phyloP scores from a whole-genome alignment of 495 filamentous ascomycete genomes.

The Podospora appendiculata region DNA sequence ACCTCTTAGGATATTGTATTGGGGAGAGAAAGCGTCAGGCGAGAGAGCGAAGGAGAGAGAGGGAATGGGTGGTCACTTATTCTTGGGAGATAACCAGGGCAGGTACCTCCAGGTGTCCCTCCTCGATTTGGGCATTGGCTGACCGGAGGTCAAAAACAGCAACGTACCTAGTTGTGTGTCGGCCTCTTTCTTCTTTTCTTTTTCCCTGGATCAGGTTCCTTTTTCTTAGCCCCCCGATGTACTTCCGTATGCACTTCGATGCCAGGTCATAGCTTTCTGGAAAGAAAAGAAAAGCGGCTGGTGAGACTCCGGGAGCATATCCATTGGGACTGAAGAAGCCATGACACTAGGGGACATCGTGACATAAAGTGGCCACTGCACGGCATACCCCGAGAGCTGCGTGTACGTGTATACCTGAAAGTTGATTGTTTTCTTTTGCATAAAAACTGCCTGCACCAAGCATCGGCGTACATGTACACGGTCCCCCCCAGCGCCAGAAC shows the following conservation, averaged over 20 bases:
- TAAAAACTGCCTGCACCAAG: slow-evolving; percentile 3
- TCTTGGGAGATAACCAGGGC: neutral
- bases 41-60: neutral
- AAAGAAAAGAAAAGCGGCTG: neutral
- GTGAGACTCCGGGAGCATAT: slow-evolving; percentile 14
- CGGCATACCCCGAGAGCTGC: slow-evolving; percentile 11
- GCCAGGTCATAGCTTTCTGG: slow-evolving; percentile 18
- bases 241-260: slow-evolving; percentile 5
- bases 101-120: neutral
- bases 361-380: slow-evolving; percentile 5
- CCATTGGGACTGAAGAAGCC: slow-evolving; percentile 16
- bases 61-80: slow-evolving; percentile 3
- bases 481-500: neutral
- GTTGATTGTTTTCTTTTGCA: slow-evolving; percentile 2
- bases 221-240: slow-evolving; percentile 3
- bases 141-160: neutral
- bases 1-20: neutral
- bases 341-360: slow-evolving; percentile 10
- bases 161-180: neutral
- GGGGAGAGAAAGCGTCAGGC: neutral
- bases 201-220: slow-evolving; percentile 6
- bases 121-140: slow-evolving; percentile 1
- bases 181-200: slow-evolving; percentile 12
- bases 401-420: neutral
- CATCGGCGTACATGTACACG: slow-evolving; percentile 6